Evolutionary conservation across 2,329 filamentous ascomycete species (phyloP), one percentile per base, ranked within the genome.

Genomic region (Xylaria sp.): DNA sequence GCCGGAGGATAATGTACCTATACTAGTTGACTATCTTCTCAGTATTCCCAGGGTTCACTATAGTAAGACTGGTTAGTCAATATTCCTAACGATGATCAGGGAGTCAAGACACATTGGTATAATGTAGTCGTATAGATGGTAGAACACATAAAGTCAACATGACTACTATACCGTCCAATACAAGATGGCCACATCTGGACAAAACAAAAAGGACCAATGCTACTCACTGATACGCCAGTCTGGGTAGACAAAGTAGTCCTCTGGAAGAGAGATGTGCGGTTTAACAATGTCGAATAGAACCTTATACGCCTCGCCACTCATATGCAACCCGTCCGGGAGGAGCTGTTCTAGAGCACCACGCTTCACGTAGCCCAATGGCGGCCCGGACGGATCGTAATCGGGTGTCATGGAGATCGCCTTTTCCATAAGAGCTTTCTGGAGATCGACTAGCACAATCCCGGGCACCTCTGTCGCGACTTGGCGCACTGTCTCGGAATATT

Each of bases 341-440:
- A 89, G 81, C 44, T 80, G 74, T 66, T 85, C 81, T 48, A 90
- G 78, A 37, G 84, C 84, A 21, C 87, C 87, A 58, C 82, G 81
- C 72, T 84, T 80, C 71, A 83, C 81, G 29, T 86, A 84, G 1
- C 87, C 87, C 37, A 88, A 82, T 74, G 80, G 79, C 18, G 82
- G 81, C 5, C 80, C 82, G 54, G 79, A 73, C 58, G 71, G 82
- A 63, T 89, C 85, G 76, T 90, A 91, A 58, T 85, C 81, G 73
- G 78, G 88, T 77, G 80, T 87, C 80, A 80, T 88, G 78, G 78
- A 85, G 78, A 80, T 88, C 82, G 79, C 94, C 86, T 87, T 84
- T 64, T 88, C 84, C 90, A 97, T 93, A 74, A 98, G 86, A 0
- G 88, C 89, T 69, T 88, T 86, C 89, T 93, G 97, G 1, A 98